Evolutionary conservation across 2,329 filamentous ascomycete genomes (phyloP), one percentile per base, ranked within the genome.

Genomic region (Colletotrichum graminicola): DNA sequence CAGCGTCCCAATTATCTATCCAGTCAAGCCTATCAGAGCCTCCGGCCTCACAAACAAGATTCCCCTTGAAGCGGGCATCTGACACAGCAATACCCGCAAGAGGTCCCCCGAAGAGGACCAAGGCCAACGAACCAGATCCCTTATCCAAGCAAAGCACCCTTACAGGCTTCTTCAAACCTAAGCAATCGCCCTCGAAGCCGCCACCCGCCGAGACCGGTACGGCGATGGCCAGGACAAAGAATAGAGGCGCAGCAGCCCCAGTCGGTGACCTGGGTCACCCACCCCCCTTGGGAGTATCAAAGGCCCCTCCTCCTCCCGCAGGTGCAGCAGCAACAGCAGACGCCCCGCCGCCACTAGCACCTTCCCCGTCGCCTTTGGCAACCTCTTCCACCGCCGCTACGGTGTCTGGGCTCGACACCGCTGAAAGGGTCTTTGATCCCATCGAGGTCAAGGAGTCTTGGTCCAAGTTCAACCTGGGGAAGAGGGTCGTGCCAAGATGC

Each of bases 371-470:
- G 21, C 54, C 52, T 5, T 56, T 41, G 36, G 39, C n/a, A 23
- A 16, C 32, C 32, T 16, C 21, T 34, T 39, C 54, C 34, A n/a
- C 18, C 32, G 12, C 32, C 5, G 12, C 61, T 26, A 45, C 60
- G 32, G 29, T 18, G n/a, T 62, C 67, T 29, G 59, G 54, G n/a
- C 49, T 49, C 45, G 70, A 73, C 34, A 49, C 55, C 8, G 66
- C 78, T 3, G 84, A 81, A 11, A 84, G 80, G 67, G 84, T 89
- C 1, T 85, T 92, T 72, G 93, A 95, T 75, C 91, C 92, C 0
- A 89, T 94, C 61, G 86, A 89, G 72, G 88, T 88, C 56, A 95
- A 94, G 79, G 92, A 96, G 77, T 92, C 92, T 29, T 98, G 96
- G 96, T 91, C 90, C 5, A 94, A 92, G 78, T 85, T 98, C 18